phyloP scores from a whole-genome alignment of 2,329 filamentous ascomycete genomes.

The Paracamarosporium sp. region DNA sequence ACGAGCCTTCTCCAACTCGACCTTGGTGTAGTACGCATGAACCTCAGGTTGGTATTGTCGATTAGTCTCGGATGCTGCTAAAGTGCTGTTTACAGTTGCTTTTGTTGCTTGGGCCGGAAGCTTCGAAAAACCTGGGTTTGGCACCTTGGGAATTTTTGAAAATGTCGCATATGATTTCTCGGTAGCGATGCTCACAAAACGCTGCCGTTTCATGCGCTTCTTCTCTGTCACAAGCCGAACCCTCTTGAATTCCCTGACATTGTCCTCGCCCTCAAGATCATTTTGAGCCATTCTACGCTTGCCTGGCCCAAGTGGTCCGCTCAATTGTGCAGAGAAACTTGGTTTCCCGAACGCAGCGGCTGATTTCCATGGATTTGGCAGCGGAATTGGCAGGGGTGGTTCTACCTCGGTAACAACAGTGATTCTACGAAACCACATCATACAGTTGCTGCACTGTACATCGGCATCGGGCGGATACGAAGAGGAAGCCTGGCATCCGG shows the following conservation, averaged over 20 bases:
- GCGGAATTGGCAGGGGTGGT: neutral
- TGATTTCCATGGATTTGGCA: constrained; percentile 9
- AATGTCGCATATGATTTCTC: neutral
- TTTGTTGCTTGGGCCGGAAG: no score
- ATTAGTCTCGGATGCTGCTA: no score
- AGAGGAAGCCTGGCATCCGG: constrained; percentile 10
- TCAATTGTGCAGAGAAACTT: neutral
- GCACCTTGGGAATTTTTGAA: neutral
- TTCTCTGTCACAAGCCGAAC: neutral
- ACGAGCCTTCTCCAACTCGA: no score
- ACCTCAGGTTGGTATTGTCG: no score
- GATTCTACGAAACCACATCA: constrained; percentile 16
- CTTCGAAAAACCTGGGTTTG: no score
- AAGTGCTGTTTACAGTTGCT: no score
- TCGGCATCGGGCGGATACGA: neutral
- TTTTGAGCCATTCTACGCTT: constrained; percentile 2
- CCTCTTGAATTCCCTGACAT: constrained; percentile 11
- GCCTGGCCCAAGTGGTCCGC: constrained; percentile 7
- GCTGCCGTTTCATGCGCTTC: neutral
- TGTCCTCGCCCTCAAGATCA: constrained; percentile 15
- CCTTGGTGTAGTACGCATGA: no score
- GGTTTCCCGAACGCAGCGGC: constrained; percentile 10
- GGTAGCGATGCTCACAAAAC: neutral
- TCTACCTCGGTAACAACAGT: constrained; percentile 10
- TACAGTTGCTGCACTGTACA: constrained; percentile 8